Evolutionary conservation across 2,329 filamentous ascomycete species (phyloP).

Genomic region (Calonectria leucothoes): DNA sequence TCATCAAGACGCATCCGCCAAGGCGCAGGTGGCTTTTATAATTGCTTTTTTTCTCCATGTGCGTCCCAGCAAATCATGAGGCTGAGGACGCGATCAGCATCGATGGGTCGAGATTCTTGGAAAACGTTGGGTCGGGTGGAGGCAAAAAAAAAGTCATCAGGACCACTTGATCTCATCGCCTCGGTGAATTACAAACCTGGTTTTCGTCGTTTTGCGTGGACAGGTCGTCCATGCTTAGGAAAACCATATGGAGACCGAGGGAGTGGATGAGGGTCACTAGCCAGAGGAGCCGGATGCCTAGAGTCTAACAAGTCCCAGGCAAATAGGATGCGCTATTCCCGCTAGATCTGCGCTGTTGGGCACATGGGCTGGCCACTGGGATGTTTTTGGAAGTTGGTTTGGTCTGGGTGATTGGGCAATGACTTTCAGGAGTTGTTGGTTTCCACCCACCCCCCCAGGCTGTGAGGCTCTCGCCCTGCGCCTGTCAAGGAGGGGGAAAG

Average conservation of each 20-base stretch:
- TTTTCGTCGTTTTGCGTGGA: background rate
- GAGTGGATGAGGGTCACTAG: conserved; percentile 20
- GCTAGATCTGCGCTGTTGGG: conserved; percentile 23
- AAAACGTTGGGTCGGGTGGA: background rate
- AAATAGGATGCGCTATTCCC: conserved; percentile 28
- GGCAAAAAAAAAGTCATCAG: background rate
- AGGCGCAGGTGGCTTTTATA: conserved; percentile 29
- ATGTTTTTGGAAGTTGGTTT: conserved; percentile 5
- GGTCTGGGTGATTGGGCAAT: conserved; percentile 16
- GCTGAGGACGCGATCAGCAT: conserved; percentile 11
- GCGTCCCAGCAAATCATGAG: conserved; percentile 29
- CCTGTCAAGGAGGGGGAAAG: background rate
- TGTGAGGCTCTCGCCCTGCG: conserved; percentile 21
- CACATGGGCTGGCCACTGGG: conserved; percentile 20
- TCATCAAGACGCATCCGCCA: conserved; percentile 31
- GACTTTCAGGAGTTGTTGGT: background rate
- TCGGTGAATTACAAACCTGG: conserved; percentile 8
- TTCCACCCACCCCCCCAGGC: background rate
- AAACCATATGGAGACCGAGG: conserved; percentile 1
- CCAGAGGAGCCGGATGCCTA: conserved; percentile 7
- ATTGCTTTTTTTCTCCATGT: conserved; percentile 19
- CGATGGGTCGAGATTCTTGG: background rate
- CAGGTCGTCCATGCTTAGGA: background rate
- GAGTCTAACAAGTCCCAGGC: conserved; percentile 5
- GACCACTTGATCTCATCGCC: background rate